phyloP scores from a whole-genome alignment of 345 rosid species.

The Crucihimalaya himalaica region DNA sequence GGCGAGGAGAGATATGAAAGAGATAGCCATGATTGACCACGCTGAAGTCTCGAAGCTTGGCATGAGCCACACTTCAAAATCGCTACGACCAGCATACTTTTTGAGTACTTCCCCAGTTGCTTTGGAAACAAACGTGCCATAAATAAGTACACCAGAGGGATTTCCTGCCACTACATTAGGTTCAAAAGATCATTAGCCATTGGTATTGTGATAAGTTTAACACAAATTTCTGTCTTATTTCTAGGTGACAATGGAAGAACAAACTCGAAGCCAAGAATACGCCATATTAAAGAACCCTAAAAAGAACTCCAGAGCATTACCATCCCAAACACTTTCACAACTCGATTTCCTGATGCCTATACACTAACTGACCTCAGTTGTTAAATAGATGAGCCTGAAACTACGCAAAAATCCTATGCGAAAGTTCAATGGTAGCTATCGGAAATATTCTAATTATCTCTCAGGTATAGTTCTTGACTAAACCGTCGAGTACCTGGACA shows the following conservation, averaged over 20 bases:
- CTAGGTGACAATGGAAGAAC: not conserved
- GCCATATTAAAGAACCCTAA: not conserved
- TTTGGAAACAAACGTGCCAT: slow-evolving; percentile 79
- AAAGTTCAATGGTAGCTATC: too few relatives aligned
- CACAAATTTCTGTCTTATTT: not conserved
- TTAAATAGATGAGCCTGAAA: too few relatives aligned
- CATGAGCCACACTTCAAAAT: slow-evolving; percentile 67
- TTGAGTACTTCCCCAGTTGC: slow-evolving; percentile 66
- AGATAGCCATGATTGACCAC: slow-evolving; percentile 96
- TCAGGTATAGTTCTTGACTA: too few relatives aligned
- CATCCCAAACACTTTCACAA: too few relatives aligned
- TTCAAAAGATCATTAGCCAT: slow-evolving; percentile 22
- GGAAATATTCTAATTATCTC: too few relatives aligned
- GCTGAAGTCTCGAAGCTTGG: slow-evolving; percentile 84
- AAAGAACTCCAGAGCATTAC: too few relatives aligned
- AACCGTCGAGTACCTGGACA: too few relatives aligned
- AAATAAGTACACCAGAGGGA: slow-evolving; percentile 71
- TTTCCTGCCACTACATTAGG: slow-evolving; percentile 83
- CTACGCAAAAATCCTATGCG: too few relatives aligned
- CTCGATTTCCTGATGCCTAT: too few relatives aligned
- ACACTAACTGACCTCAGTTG: not conserved
- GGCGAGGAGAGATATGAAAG: slow-evolving; percentile 91
- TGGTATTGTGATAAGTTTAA: not conserved
- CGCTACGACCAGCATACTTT: slow-evolving; percentile 57
- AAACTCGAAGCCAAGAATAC: not conserved